Evolutionary conservation across 2,329 filamentous ascomycete genomes (phyloP), one percentile per base, ranked within the genome.

Genomic region (Triangularia verruculosa): DNA sequence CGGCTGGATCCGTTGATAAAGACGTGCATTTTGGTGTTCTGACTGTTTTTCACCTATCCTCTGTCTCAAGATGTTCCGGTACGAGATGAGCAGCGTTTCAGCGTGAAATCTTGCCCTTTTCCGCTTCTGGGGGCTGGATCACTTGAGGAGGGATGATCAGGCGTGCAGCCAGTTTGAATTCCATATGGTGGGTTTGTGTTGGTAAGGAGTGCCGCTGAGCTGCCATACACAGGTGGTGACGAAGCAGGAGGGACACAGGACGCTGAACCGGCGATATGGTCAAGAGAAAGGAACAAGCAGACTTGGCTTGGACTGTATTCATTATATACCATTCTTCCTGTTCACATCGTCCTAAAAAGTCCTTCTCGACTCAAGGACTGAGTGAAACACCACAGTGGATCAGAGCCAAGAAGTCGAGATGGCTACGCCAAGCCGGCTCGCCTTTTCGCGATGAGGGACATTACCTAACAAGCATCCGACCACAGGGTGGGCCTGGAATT

Each of bases 1-100:
- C 68, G 65, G 17, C 61, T 62, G 3, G 72, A 66, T 5, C 64
- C 64, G 24, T 71, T 64, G 11, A 74, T 66, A 53, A 67, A 74
- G 12, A 66, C 72, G 55, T 74, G 66, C 71, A 74, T 72, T 54
- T 27, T 15, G 51, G 1, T 25, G 20, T 24, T 24, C 25, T 2
- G 12, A 30, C n/a, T 34, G n/a, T n/a, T n/a, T n/a, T n/a, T n/a
- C n/a, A n/a, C 12, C 25, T 20, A 12, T 13, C 34, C 32, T 55
- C 27, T n/a, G 6, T 32, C 34, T 32, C 39, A 15, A 43, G 20
- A n/a, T 15, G n/a, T n/a, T n/a, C n/a, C n/a, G n/a, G n/a, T n/a
- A n/a, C n/a, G n/a, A n/a, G n/a, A n/a, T n/a, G n/a, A n/a, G n/a
- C n/a, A n/a, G n/a, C n/a, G n/a, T n/a, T 61, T 66, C 61, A 64